These are phyloP conservation scores for Corchorus capsularis DNA, from an alignment of 345 rosid species.

Conservation along the genomic window DNA sequence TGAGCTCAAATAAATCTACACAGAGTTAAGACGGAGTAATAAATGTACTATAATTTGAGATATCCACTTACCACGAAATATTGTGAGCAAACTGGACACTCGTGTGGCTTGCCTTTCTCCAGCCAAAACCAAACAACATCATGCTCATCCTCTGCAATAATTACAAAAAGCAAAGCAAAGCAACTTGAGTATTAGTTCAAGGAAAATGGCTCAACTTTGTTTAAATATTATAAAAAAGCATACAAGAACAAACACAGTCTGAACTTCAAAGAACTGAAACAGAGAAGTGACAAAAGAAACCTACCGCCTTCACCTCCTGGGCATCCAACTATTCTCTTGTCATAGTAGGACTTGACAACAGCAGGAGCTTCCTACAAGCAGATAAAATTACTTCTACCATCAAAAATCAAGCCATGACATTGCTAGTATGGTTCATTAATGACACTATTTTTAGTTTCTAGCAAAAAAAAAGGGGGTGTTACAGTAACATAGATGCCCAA, in stretches of 20 bases:
- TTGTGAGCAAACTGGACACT: slow-evolving; percentile 88
- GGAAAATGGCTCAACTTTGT: not conserved
- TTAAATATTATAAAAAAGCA: not conserved
- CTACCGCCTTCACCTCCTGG: slow-evolving; percentile 87
- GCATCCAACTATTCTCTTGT: slow-evolving; percentile 87
- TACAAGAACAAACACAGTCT: not conserved
- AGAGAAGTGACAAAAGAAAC: slow-evolving; percentile 22
- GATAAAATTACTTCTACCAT: slow-evolving; percentile 1
- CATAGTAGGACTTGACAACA: slow-evolving; percentile 66
- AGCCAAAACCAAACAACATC: slow-evolving; percentile 99
- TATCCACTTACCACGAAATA: slow-evolving; percentile 70
- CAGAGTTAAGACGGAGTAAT: not conserved
- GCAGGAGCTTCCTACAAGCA: slow-evolving; percentile 70
- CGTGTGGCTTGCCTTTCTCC: slow-evolving; percentile 78
- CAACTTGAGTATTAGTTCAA: not conserved
- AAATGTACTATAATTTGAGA: slow-evolving; percentile 8
- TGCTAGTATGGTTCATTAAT: not conserved
- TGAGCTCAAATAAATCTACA: not conserved
- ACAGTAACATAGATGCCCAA: not conserved
- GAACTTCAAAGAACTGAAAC: not conserved
- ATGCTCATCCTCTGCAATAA: slow-evolving; percentile 79
- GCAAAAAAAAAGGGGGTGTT: not conserved
- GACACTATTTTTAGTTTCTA: not conserved
- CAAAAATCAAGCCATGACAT: not conserved
- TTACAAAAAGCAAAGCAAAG: slow-evolving; percentile 11